Conservation (phyloP, 768 basidiomycete genomes). For the Boletus patriciae region DNA sequence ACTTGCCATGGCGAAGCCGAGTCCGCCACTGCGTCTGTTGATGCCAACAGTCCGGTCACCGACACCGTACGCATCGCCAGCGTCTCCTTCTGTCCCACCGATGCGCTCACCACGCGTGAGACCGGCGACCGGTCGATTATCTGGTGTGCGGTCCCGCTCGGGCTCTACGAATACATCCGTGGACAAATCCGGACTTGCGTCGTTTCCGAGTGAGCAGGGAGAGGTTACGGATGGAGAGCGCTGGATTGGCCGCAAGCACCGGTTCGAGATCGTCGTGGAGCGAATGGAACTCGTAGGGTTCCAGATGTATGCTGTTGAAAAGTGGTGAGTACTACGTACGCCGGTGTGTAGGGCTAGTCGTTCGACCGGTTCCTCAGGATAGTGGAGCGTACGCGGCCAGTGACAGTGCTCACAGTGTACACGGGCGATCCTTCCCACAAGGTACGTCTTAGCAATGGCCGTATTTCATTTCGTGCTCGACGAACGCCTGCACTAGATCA, state of each 20-base stretch:
- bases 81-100: constrained; percentile 14
- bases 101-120: constrained; percentile 27
- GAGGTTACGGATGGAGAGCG: constrained; percentile 29
- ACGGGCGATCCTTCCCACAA: constrained; percentile 74
- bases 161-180: constrained; percentile 29
- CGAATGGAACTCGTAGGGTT: constrained; percentile 53
- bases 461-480: constrained; percentile 12
- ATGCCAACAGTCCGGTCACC: constrained; percentile 38
- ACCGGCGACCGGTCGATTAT: constrained; percentile 27
- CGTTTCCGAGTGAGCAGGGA: constrained; percentile 10
- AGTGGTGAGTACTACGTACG: constrained; percentile 56
- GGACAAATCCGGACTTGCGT: constrained; percentile 12
- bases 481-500: constrained; percentile 44
- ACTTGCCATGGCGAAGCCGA: constrained; percentile 19
- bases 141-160: constrained; percentile 34
- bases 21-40: constrained; percentile 22
- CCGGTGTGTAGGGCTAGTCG: background rate
- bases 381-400: constrained; percentile 59
- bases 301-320: constrained; percentile 86
- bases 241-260: constrained; percentile 48
- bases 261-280: constrained; percentile 51
- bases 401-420: constrained; percentile 68
- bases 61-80: background rate
- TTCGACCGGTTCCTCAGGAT: constrained; percentile 45
- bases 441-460: constrained; percentile 33